Base-by-base conservation (phyloP, 2,329 filamentous ascomycete genomes). In the Pyrenochaeta sp. region DNA sequence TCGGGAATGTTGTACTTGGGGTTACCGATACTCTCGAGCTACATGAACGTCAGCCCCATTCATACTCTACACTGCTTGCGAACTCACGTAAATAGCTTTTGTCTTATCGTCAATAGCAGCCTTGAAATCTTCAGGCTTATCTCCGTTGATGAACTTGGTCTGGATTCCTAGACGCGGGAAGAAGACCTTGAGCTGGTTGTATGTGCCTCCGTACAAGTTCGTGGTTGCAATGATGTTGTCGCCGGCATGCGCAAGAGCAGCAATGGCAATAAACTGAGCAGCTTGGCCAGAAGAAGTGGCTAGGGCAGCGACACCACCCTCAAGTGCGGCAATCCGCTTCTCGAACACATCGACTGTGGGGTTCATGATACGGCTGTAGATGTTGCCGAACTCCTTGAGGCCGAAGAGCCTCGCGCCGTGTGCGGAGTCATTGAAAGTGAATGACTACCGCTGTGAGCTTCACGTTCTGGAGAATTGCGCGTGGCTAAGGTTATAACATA, bases 311-410 rank as follows among this genome's bases (percentile, higher is more conserved):
- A 91, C 88, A 72, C 95, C 95, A 32, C 93, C 94, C 80, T 99
- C 95, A 4, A 98, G 88, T 13, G 94, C 93, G n/a, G 94, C 93
- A 50, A 97, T 91, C 60, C 94, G 89, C 83, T 97, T 96, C 82
- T 99, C 95, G 65, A 99, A 94, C 28, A 98, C 94, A 79, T 96
- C 94, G 67, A 94, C 90, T 0, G 94, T 98, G 2, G 94, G 93
- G 47, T 65, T 54, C 22, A 48, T 92, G 72, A 99, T 93, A 65
- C 95, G 92, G 78, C 90, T 95, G 85, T 99, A 99, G 78, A 98
- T 96, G 82, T 98, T 98, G 80, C 93, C 95, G 72, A 92, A 91
- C 81, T 98, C 93, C 83, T 98, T 96, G 79, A 99, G 91, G 75
- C 92, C 91, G 76, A 99, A 99, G 42, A 99, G 89, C 77, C 93